phyloP scores from a whole-genome alignment of 23 red algal genomes.

The Chondrus crispus region DNA sequence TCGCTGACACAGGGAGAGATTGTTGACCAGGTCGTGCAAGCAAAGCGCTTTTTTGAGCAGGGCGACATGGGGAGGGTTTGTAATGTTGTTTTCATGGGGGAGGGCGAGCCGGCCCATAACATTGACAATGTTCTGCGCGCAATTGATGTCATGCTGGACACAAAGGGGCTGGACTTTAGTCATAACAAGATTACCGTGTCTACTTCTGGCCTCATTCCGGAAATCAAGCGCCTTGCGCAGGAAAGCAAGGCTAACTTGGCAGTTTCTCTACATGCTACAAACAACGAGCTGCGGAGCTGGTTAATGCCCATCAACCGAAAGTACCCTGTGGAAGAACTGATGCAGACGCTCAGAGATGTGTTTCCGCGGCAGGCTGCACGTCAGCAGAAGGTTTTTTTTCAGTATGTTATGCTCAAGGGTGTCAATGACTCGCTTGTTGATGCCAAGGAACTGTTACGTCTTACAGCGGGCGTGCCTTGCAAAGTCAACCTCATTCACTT shows the following conservation, averaged over 20 bases:
- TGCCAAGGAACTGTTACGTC: conserved; percentile 71
- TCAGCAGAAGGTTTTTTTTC: conserved; percentile 86
- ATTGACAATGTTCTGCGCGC: conserved; percentile 80
- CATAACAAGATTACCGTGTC: conserved; percentile 97
- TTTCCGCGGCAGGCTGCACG: conserved; percentile 47
- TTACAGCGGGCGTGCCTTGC: conserved; percentile 83
- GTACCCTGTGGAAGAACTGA: conserved; percentile 74
- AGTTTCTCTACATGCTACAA: conserved; percentile 90
- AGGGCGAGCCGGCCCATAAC: conserved; percentile 94
- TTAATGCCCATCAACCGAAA: conserved; percentile 99
- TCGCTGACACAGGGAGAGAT: conserved; percentile 84
- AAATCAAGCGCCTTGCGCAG: conserved; percentile 78
- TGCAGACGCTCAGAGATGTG: conserved; percentile 75
- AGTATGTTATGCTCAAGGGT: conserved; percentile 89
- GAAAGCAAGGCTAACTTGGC: conserved; percentile 82
- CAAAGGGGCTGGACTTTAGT: conserved; percentile 73
- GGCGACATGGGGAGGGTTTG: conserved; percentile 38
- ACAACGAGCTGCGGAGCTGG: conserved; percentile 82
- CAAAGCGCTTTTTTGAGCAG: conserved; percentile 77
- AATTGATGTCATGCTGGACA: conserved; percentile 67
- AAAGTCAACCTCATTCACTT: conserved; percentile 99
- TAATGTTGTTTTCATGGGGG: conserved; percentile 96
- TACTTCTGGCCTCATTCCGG: conserved; percentile 90
- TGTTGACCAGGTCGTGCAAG: conserved; percentile 87
- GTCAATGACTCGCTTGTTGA: conserved; percentile 92